phyloP scores from a whole-genome alignment of 331 rosid species.

The Erythrophleum ivorense region DNA sequence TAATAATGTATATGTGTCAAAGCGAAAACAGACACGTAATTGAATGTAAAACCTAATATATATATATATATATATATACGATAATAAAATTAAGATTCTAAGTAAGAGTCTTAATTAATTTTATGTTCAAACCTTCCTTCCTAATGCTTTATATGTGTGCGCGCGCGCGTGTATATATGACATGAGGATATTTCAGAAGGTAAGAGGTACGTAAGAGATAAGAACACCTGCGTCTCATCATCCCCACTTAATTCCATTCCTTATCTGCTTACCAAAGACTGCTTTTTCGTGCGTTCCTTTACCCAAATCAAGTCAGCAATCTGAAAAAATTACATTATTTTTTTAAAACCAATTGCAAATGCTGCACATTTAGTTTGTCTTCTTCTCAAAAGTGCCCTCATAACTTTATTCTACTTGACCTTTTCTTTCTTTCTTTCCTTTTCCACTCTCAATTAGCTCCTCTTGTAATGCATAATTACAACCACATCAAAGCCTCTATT shows the following conservation, averaged over 20 bases:
- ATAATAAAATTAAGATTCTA: not conserved
- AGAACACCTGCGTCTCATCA: slow-evolving; percentile 57
- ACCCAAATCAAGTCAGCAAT: slow-evolving; percentile 41
- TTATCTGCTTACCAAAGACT: slow-evolving; percentile 58
- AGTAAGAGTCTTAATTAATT: not conserved
- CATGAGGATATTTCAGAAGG: slow-evolving; percentile 13
- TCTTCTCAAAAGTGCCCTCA: slow-evolving; percentile 45
- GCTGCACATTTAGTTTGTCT: slow-evolving; percentile 51
- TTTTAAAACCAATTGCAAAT: slow-evolving; percentile 21
- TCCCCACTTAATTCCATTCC: slow-evolving; percentile 56
- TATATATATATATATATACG: no score
- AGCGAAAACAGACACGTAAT: slow-evolving; percentile 15
- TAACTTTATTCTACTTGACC: slow-evolving; percentile 43
- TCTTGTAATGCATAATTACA: slow-evolving; percentile 22
- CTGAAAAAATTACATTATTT: slow-evolving; percentile 7
- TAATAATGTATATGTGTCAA: slow-evolving; percentile 13
- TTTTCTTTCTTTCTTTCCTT: slow-evolving; percentile 18
- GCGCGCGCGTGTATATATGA: no score
- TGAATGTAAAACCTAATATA: not conserved
- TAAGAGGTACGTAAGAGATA: slow-evolving; percentile 38
- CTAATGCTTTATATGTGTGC: not conserved
- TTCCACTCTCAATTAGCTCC: not conserved
- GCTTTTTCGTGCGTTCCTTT: slow-evolving; percentile 32
- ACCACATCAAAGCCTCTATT: not conserved
- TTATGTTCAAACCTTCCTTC: slow-evolving; percentile 16